Evolutionary conservation across 2,329 filamentous ascomycete genomes (phyloP), one percentile per base, ranked within the genome.

Genomic region (Cadophora sp.): DNA sequence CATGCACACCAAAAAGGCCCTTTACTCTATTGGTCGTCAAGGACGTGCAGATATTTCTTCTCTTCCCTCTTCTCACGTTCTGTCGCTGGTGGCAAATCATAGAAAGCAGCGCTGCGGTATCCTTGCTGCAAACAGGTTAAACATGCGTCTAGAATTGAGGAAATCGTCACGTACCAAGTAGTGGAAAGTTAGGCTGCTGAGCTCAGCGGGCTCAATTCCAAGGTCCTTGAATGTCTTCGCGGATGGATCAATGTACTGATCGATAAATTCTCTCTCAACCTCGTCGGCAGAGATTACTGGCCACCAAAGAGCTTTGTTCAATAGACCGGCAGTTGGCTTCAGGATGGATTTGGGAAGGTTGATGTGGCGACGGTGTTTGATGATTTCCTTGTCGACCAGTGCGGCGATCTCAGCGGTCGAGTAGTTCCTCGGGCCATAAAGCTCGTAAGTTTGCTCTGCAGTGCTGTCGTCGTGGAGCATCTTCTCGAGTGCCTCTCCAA

Each of bases 221-320:
- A 99, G 86, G 78, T 98, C 94, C 81, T 92, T 92, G 83, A 98
- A 97, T 1, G 96, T 98, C 87, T 97, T 98, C 73, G 96, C 96
- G 40, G 85, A 89, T 68, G 89, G 89, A 80, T 99, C 96, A 77
- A 99, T 97, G 74, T 88, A 84, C 81, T 99, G 96, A 81, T 99
- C 92, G 76, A 97, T 88, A 81, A 95, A 97, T 80, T 99, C 94
- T 71, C 92, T 87, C 84, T 97, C 94, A 14, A 99, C 86, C 80
- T 97, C 89, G 77, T 98, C 94, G 48, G 89, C 88, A 40, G 92
- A 94, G 70, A 91, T 84, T 58, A 92, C 89, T 55, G 91, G 91
- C 93, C 93, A 99, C 94, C 94, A 99, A 24, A 98, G 83, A 59
- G 86, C 81, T 79, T 89, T 90, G 86, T 97, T 97, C 66, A 97